Evolutionary conservation across 371 early-diverging fungal genomes (phyloP), one percentile per base, ranked within the genome.

Genomic region (Zychaea mexicana): DNA sequence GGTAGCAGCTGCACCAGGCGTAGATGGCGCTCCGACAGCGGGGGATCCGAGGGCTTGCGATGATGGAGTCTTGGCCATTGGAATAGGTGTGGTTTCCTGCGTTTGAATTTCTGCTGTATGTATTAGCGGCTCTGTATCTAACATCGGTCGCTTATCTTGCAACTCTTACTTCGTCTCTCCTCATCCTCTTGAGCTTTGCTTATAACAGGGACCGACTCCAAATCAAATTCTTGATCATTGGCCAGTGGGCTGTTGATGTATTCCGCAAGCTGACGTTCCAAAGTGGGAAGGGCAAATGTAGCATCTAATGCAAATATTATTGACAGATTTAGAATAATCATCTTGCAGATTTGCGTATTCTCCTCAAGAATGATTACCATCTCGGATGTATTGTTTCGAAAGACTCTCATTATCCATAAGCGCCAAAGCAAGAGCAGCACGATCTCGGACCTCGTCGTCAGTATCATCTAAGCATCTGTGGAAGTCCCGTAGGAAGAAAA

Each of bases 391-490:
- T 52, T 80, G 73, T 62, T 86, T 80, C 13, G 87, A 83, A 13
- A 78, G 57, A 8, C 62, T 67, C 17, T 87, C 88, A 63, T 86
- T 84, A 33, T 88, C 86, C 68, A 96, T 86, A 31, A 96, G 84
- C 17, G 86, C 82, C 63, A 99, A 76, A 66, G 90, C 94, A 85
- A 97, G 82, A 2, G 94, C 91, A 26, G 98, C 96, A 59, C 98
- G 90, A 72, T 99, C 99, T 62, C 99, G 93, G 24, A 98, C 98
- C 75, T 99, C 98, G 74, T 98, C 98, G 76, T 99, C 98, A 28
- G 86, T 88, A 75, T 99, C 99, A 64, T 98, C 97, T 70, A 96
- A 79, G 79, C 98, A 98, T 64, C 98, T 92, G 33, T 33, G 22
- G n/a, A n/a, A n/a, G n/a, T n/a, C n/a, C n/a, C n/a, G n/a, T n/a